Evolutionary conservation across 495 filamentous ascomycete genomes (phyloP).

Genomic region (Hyaloscypha bicolor): DNA sequence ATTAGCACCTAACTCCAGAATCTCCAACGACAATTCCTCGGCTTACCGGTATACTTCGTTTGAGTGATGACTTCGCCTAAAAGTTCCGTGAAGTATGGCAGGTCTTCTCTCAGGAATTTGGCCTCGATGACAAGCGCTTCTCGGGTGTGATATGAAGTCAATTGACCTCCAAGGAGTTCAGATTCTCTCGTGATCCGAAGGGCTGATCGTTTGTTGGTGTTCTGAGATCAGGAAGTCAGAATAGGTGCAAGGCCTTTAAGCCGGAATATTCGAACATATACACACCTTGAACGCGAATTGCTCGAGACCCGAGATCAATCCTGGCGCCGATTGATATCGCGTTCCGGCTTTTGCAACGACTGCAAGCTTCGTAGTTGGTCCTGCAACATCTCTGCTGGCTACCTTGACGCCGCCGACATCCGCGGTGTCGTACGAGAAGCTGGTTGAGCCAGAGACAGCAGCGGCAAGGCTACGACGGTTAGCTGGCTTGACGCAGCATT

Average conservation of each 20-base stretch:
- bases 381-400: conserved; percentile 82
- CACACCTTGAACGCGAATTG: conserved; percentile 93
- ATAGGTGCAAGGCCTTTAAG: background rate
- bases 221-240: conserved; percentile 50
- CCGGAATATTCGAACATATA: background rate
- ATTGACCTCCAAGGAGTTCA: conserved; percentile 88
- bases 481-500: conserved; percentile 56
- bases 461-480: conserved; percentile 78
- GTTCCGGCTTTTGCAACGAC: conserved; percentile 92
- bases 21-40: conserved; percentile 24
- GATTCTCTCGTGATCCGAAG: conserved; percentile 91
- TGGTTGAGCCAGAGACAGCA: conserved; percentile 67
- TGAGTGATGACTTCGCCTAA: conserved; percentile 86
- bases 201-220: conserved; percentile 80
- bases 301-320: conserved; percentile 85
- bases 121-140: conserved; percentile 90
- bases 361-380: conserved; percentile 86
- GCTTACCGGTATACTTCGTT: conserved; percentile 80
- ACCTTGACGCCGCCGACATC: conserved; percentile 87
- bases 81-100: conserved; percentile 97
- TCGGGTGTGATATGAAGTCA: conserved; percentile 82
- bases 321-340: conserved; percentile 85
- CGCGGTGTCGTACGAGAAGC: conserved; percentile 85
- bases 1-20: conserved; percentile 11
- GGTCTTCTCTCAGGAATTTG: conserved; percentile 91